Percentiles rank a stretch among this genome's conserved stretches.
These are phyloP conservation scores for Clavariopsis aquatica DNA, from an alignment of 495 filamentous ascomycete species.

Conservation along the genomic window DNA sequence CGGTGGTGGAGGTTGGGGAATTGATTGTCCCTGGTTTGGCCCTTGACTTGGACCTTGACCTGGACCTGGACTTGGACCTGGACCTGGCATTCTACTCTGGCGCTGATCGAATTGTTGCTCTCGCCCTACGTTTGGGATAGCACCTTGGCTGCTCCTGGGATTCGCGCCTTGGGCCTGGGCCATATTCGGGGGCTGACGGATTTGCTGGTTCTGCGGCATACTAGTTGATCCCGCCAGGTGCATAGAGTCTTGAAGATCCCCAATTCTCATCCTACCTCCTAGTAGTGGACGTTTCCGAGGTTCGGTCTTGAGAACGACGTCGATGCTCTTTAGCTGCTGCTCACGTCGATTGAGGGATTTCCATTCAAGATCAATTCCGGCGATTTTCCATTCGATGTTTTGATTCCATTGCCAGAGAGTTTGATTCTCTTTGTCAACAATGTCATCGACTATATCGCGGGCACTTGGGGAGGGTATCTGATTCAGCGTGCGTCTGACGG, in stretches of 20 bases:
- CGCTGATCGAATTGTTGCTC: background rate
- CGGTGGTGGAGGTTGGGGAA: background rate
- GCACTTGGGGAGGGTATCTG: slow-evolving; percentile 18
- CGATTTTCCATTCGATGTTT: slow-evolving; percentile 19
- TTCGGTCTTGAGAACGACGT: slow-evolving; percentile 23
- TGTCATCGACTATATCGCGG: background rate
- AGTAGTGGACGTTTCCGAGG: background rate
- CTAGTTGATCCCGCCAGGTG: background rate
- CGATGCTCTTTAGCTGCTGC: slow-evolving; percentile 7
- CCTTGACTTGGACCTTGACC: slow-evolving; percentile 8
- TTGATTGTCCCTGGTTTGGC: slow-evolving; percentile 7
- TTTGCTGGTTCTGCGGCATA: background rate
- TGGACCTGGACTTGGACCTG: background rate
- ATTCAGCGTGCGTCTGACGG: background rate
- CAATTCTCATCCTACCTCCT: too few species aligned
- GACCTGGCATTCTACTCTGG: too few species aligned
- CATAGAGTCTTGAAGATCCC: background rate
- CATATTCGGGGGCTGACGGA: background rate
- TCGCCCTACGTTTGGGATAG: too few species aligned
- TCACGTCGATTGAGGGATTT: background rate
- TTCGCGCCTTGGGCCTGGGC: background rate
- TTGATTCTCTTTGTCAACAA: slow-evolving; percentile 14
- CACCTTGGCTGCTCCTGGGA: background rate
- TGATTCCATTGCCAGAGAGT: slow-evolving; percentile 7
- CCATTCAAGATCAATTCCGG: slow-evolving; percentile 10